These are phyloP conservation scores for Fragosphaeria purpurea DNA, from an alignment of 2,329 filamentous ascomycete species.

Conservation along the genomic window DNA sequence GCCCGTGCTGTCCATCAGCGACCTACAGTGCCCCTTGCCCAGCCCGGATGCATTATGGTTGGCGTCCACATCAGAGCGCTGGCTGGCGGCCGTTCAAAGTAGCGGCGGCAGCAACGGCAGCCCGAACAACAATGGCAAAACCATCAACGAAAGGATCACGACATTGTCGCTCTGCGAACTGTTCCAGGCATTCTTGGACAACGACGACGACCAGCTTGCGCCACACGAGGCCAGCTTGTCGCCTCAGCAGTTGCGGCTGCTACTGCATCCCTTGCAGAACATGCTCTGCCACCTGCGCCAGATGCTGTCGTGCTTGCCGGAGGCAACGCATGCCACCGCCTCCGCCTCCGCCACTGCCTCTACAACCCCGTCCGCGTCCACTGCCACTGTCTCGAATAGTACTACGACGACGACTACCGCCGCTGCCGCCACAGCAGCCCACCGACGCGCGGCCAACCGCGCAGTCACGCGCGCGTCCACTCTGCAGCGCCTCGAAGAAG, in stretches of 20 bases:
- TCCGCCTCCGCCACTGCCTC: too few relatives aligned
- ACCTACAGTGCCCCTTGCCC: constrained; percentile 56
- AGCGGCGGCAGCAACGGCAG: constrained; percentile 37
- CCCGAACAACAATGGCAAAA: too few relatives aligned
- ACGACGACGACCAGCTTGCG: constrained; percentile 53
- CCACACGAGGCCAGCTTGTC: constrained; percentile 32
- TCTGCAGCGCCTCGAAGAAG: constrained; percentile 51
- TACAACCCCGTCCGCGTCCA: too few relatives aligned
- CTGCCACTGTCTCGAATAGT: too few relatives aligned
- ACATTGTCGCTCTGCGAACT: constrained; percentile 47
- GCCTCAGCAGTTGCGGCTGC: constrained; percentile 52
- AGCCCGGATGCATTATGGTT: constrained; percentile 53
- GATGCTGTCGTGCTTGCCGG: constrained; percentile 55
- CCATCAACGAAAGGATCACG: too few relatives aligned
- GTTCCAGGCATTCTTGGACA: constrained; percentile 58
- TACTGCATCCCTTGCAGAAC: constrained; percentile 58
- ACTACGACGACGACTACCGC: too few relatives aligned
- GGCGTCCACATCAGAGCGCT: constrained; percentile 46
- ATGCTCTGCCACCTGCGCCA: constrained; percentile 56
- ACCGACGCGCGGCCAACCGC: constrained; percentile 29
- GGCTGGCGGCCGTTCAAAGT: constrained; percentile 49
- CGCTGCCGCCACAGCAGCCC: constrained; percentile 4
- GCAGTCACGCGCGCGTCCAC: constrained; percentile 50
- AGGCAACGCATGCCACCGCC: constrained; percentile 25
- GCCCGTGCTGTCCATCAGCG: constrained; percentile 53